Percentiles rank a stretch among this genome's conserved stretches.
Conservation (phyloP, 176 grass and related monocot genomes). For the Olyra latifolia region DNA sequence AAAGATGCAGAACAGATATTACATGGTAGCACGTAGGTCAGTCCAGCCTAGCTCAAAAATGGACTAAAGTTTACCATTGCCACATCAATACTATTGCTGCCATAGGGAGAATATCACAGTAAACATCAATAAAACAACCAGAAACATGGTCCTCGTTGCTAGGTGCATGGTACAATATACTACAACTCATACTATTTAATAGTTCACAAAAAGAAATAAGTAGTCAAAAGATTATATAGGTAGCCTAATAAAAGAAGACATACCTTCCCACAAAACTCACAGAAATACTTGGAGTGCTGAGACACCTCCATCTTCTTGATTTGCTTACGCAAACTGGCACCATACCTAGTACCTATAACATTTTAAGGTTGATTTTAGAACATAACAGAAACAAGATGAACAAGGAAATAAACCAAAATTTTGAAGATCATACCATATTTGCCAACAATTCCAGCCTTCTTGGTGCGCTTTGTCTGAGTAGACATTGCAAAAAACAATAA, state of each 20-base stretch:
- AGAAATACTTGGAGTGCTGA: slow-evolving; percentile 91
- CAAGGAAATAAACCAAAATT: background rate
- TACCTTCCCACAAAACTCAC: slow-evolving; percentile 95
- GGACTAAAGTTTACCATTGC: background rate
- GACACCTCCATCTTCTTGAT: slow-evolving; percentile 99
- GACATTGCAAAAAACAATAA: slow-evolving; percentile 23
- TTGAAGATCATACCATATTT: slow-evolving; percentile 63
- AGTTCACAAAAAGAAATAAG: background rate
- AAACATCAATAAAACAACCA: background rate
- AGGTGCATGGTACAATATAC: background rate
- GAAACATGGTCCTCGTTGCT: background rate
- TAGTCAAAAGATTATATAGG: background rate
- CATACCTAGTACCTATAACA: slow-evolving; percentile 80
- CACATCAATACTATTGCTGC: background rate
- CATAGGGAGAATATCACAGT: background rate
- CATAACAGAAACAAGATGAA: background rate
- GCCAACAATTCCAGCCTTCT: slow-evolving; percentile 88
- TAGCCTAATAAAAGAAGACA: background rate
- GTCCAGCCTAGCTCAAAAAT: background rate
- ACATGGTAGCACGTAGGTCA: background rate
- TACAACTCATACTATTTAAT: background rate
- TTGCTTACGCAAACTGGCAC: slow-evolving; percentile 94
- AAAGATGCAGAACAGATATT: background rate
- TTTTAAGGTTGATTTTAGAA: background rate
- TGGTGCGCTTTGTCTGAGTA: slow-evolving; percentile 81